Base-by-base conservation (phyloP, 2,329 filamentous ascomycete species). In the Nigrograna mackinnonii region DNA sequence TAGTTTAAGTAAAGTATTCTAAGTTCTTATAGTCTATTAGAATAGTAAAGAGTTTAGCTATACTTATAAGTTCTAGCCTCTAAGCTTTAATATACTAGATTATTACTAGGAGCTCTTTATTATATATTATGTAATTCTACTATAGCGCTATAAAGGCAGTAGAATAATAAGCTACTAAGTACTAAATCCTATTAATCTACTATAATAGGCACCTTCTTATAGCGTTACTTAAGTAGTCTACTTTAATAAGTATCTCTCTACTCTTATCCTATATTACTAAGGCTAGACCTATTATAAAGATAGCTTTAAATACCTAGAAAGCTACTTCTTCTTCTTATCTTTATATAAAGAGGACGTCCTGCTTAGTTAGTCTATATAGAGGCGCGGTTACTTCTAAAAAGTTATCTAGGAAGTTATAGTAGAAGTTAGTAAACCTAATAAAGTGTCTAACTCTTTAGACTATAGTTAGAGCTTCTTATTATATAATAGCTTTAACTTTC, bases 41-140 rank as follows among this genome's bases (percentile, higher is more conserved):
- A 16, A 37, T 37, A 9, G 16, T 37, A 37, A 37, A 37, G 7
- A 24, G 35, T 20, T 12, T 9, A 17, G 6, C 6, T 20, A 37
- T 13, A 4, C 4, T 37, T 42, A 14, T 22, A 19, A 42, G 33
- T 5, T 37, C 22, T 36, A 30, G n/a, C 32, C 26, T 37, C 11
- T 24, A 35, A 41, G 21, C n/a, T 44, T 47, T 33, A 54, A 52
- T 16, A 19, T 6, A 14, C 5, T 41, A 35, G 6, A 52, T 33
- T 30, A 52, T 44, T 21, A 30, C 41, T 37, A 49, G 18, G 11
- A 52, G 36, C 26, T 49, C 38, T n/a, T 49, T 31, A 31, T 52
- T 30, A 37, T 49, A 44, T 3, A 33, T 41, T 20, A 41, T 22
- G 13, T 49, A 52, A 22, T 41, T 38, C 9, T 14, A 14, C 35